Evolutionary conservation across 352 stramenopile genomes (phyloP).

Genomic region (Pythium volutum): DNA sequence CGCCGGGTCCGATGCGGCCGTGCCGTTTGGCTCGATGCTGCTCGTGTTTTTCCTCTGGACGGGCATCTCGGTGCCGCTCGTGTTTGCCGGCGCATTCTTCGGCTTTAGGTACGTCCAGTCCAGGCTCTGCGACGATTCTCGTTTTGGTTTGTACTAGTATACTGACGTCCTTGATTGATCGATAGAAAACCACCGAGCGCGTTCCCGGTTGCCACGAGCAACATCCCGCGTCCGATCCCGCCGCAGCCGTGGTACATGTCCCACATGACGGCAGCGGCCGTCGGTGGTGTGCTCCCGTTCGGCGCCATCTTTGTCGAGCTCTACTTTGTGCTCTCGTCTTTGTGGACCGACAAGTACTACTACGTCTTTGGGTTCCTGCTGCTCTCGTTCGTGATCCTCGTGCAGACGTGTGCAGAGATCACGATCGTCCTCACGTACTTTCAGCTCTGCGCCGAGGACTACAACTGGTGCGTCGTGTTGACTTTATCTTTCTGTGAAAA

Average conservation of each 20-base stretch:
- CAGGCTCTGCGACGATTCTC: not conserved
- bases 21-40: constrained; percentile 97
- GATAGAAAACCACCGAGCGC: constrained; percentile 84
- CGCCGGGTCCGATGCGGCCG: constrained; percentile 90
- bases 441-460: constrained; percentile 99
- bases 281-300: constrained; percentile 98
- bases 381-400: constrained; percentile 97
- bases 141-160: too few species aligned
- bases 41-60: constrained; percentile 99
- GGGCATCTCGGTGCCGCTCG: constrained; percentile 97
- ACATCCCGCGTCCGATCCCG: constrained; percentile 98
- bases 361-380: constrained; percentile 99
- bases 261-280: constrained; percentile 88
- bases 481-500: not conserved
- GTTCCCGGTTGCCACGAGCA: constrained; percentile 97
- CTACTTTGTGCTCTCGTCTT: constrained; percentile 98
- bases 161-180: not conserved
- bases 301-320: constrained; percentile 99
- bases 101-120: constrained; percentile 90
- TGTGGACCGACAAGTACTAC: constrained; percentile 99
- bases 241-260: constrained; percentile 99
- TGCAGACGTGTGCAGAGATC: constrained; percentile 99
- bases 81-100: constrained; percentile 98
- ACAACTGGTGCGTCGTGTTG: constrained; percentile 99
- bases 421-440: constrained; percentile 99